A percentile compares a stretch with the other conserved stretches of the same genome.
Conservation (phyloP, 768 basidiomycete species). For the Coprinellus micaceus region DNA sequence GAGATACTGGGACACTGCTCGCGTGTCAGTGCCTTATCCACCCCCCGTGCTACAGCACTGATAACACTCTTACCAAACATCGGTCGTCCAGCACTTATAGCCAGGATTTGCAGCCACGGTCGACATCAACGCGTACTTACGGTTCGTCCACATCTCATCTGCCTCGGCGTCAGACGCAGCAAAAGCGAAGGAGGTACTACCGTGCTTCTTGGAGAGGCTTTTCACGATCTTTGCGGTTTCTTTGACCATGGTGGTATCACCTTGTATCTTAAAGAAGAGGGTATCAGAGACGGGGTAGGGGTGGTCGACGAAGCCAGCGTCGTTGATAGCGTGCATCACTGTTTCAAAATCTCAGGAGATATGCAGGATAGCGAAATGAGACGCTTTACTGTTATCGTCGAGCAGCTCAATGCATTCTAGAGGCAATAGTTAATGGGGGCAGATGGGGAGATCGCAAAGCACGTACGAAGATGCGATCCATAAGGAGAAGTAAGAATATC, state of each 20-base stretch:
- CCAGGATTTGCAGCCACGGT: slow-evolving; percentile 64
- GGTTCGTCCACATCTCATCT: slow-evolving; percentile 74
- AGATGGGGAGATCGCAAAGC: no score
- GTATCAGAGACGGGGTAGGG: slow-evolving; percentile 72
- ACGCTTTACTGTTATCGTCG: slow-evolving; percentile 61
- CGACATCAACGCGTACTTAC: slow-evolving; percentile 80
- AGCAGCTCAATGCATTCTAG: slow-evolving; percentile 86
- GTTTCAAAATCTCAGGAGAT: neutral
- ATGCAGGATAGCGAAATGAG: no score
- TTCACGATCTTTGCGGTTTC: slow-evolving; percentile 58
- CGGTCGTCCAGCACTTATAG: slow-evolving; percentile 76
- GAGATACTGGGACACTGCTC: slow-evolving; percentile 63
- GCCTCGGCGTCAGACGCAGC: slow-evolving; percentile 75
- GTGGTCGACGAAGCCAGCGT: slow-evolving; percentile 53
- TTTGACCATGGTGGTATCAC: slow-evolving; percentile 55
- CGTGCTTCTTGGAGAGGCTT: slow-evolving; percentile 62
- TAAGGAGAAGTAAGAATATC: slow-evolving; percentile 69
- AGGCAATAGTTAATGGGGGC: no score
- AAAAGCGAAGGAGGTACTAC: slow-evolving; percentile 65
- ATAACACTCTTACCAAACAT: slow-evolving; percentile 63
- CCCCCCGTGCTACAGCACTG: no score
- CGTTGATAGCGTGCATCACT: slow-evolving; percentile 81
- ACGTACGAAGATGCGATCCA: slow-evolving; percentile 73
- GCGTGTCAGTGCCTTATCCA: neutral
- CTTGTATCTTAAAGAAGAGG: slow-evolving; percentile 91